A percentile compares a stretch with the other conserved stretches of the same genome.
Conservation (phyloP, 2,329 filamentous ascomycete genomes). For the Metarhizium sp. region DNA sequence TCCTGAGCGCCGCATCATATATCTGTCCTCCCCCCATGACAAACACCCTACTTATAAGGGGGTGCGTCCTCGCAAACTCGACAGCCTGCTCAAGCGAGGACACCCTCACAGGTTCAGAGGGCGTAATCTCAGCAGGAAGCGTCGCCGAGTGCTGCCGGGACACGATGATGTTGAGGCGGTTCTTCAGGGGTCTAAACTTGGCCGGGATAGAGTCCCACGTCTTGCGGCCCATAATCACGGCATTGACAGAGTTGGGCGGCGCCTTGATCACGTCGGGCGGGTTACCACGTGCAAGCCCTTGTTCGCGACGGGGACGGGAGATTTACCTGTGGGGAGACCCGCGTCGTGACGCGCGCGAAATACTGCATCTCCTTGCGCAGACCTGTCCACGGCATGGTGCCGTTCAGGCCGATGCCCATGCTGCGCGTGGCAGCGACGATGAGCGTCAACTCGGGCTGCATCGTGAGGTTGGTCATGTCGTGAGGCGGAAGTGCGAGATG, state of each 20-base stretch:
- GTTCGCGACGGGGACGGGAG: neutral
- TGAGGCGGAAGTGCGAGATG: too few relatives aligned
- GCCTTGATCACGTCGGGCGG: slow-evolving; percentile 12
- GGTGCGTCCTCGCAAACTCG: slow-evolving; percentile 29
- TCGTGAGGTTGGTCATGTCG: slow-evolving; percentile 7
- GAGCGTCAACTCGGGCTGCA: slow-evolving; percentile 62
- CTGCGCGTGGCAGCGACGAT: slow-evolving; percentile 86
- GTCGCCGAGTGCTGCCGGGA: slow-evolving; percentile 38
- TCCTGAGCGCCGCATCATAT: slow-evolving; percentile 60
- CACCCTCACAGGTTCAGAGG: slow-evolving; percentile 43
- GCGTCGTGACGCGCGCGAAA: slow-evolving; percentile 82
- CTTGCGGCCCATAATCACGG: slow-evolving; percentile 94
- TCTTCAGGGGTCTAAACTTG: slow-evolving; percentile 68
- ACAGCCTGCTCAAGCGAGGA: slow-evolving; percentile 51
- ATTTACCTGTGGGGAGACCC: slow-evolving; percentile 35
- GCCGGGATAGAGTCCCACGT: slow-evolving; percentile 88
- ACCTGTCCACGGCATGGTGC: slow-evolving; percentile 79
- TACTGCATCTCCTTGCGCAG: slow-evolving; percentile 90
- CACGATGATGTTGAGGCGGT: slow-evolving; percentile 74
- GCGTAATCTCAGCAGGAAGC: neutral
- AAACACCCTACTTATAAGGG: slow-evolving; percentile 53
- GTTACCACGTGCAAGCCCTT: too few relatives aligned
- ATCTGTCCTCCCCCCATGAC: slow-evolving; percentile 87
- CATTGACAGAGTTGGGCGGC: slow-evolving; percentile 42
- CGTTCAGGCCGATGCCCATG: slow-evolving; percentile 79